Evolutionary conservation across 768 basidiomycete species (phyloP), one percentile per base, ranked within the genome.

Genomic region (Phylloporus rhodoxanthus): DNA sequence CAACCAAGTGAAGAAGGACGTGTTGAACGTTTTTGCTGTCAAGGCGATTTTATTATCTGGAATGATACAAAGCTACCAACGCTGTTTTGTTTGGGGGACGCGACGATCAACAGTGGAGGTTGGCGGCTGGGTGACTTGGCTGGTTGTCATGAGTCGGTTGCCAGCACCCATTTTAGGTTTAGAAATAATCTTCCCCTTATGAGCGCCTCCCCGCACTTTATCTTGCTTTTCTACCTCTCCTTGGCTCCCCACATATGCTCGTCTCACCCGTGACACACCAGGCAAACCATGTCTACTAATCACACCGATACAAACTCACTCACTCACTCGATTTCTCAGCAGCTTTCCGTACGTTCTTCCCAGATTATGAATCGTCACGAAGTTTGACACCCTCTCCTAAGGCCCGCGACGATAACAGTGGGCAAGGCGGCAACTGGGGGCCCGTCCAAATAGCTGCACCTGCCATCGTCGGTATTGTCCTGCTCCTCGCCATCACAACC

Each of bases 371-470:
- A 11, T 9, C 26, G 28, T 13, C 21, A 11, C 34, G 30, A 13
- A 48, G 6, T 38, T 40, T 43, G 15, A 45, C 13, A 23, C 8
- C 1, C 36, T 21, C 21, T 42, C n/a, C n/a, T n/a, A n/a, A 68
- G 65, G 47, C 52, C 44, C 59, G 61, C 23, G 43, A 51, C 19
- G 53, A 48, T 20, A 19, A 20, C 11, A 42, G 15, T 20, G 30
- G 10, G 29, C 9, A 25, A 14, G 17, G 14, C 2, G 8, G 23
- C 14, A 17, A 29, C 15, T 70, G 68, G 68, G 43, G 43, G 13
- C 6, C 66, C 13, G 30, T 66, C 8, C 71, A 73, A 43, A 70
- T 72, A 41, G 64, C 61, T 9, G 37, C 60, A 0, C 72, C 72
- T 7, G 57, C 62, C 46, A 60, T 71, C 36, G 66, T 70, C 9